Evolutionary conservation across 2,329 filamentous ascomycete species (phyloP), one percentile per base, ranked within the genome.

Genomic region (Nigrograna mackinnonii): DNA sequence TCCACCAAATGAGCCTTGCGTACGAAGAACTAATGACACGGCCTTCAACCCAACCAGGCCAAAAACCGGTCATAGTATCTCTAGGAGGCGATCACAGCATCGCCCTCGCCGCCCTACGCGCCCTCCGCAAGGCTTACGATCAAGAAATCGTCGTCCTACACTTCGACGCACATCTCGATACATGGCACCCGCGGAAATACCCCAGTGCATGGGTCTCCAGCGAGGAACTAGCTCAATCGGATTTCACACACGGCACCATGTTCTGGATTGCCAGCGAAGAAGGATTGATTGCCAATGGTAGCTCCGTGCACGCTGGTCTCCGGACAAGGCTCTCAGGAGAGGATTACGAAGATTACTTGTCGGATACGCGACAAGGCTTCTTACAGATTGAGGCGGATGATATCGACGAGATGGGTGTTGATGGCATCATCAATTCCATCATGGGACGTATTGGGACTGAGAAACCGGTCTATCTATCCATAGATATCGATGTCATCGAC

Each of bases 191-290:
- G 2, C 80, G 77, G 18, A 86, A 89, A 54, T 95, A 95, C 68
- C 87, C 89, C 0, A 84, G 80, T 13, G 83, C 84, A 41, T 96
- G 91, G 91, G 64, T 77, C 11, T 72, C 77, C 43, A 55, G 64
- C 2, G 59, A 67, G 14, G 69, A 75, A 39, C 79, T 78, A 3
- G 78, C 82, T 46, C 87, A 89, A 66, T 79, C 82, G 2, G 80
- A 85, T 54, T 94, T 95, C 73, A 95, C 85, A 60, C 91, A 96
- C 68, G 91, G 91, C 4, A 89, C 83, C 54, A 94, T 95, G 84
- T 95, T 95, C 77, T 92, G 89, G 86, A 80, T 92, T 54, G 91
- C 91, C 5, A 84, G 85, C 36, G 83, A 84, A 21, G 91, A 95
- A 66, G 89, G 88, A 0, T 73, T 96, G 19, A 84, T 95, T 44